Percentiles rank a stretch among this genome's conserved stretches.
Conservation (phyloP, 2,329 filamentous ascomycete genomes). For the Cladosporium austrohemisphaericum region DNA sequence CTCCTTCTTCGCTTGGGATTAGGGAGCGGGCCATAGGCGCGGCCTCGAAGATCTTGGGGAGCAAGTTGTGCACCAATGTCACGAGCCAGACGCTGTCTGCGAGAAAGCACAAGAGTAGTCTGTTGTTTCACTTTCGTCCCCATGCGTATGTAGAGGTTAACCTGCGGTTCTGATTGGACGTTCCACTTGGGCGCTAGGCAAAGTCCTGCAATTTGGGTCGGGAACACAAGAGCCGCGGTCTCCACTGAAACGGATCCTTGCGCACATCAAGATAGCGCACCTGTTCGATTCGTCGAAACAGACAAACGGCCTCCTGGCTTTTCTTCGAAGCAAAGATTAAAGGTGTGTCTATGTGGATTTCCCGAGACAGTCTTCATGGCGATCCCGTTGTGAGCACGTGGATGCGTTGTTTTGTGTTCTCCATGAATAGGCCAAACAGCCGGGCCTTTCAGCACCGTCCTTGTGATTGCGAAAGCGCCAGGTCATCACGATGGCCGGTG, state of each 20-base stretch:
- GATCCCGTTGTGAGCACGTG: too few species aligned
- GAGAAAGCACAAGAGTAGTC: conserved; percentile 6
- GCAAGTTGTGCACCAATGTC: conserved; percentile 8
- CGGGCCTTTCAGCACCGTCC: too few species aligned
- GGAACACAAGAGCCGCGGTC: not conserved
- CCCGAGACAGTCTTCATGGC: too few species aligned
- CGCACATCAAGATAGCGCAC: conserved; percentile 1
- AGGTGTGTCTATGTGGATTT: too few species aligned
- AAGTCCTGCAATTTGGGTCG: not conserved
- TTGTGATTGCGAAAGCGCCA: too few species aligned
- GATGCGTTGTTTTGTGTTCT: too few species aligned
- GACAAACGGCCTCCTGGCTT: not conserved
- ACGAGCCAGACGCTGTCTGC: conserved; percentile 5
- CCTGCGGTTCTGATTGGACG: not conserved
- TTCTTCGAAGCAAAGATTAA: too few species aligned
- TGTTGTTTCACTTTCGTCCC: conserved; percentile 2
- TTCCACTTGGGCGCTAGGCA: too few species aligned
- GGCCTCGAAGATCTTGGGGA: conserved; percentile 5
- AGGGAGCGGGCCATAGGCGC: conserved; percentile 1
- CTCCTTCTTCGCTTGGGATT: not conserved
- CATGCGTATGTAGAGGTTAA: not conserved
- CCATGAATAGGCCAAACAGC: too few species aligned
- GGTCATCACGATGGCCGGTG: too few species aligned
- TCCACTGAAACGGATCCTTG: conserved; percentile 3
- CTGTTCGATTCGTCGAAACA: not conserved